Evolutionary conservation across 306 rosid species (phyloP), one percentile per base, ranked within the genome.

Genomic region (Cicer pinnatifidum): DNA sequence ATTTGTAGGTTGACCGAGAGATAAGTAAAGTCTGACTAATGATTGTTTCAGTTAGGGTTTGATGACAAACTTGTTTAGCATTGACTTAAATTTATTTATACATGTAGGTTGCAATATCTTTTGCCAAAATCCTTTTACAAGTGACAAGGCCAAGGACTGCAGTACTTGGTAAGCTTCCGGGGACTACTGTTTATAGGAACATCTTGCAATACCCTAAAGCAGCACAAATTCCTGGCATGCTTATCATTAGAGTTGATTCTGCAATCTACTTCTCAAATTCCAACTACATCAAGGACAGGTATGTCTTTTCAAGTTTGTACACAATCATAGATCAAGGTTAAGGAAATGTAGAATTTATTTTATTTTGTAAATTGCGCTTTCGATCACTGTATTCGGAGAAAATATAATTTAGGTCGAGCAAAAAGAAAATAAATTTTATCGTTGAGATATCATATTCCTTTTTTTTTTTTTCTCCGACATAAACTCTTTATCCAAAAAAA

Each of bases 261-360:
- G 89, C 98, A 1, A 84, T 93, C 70, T 91, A 93, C 84, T 93
- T 93, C 81, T 86, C 98, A 48, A 93, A 93, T 61, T 86, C 91
- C 62, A 89, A 93, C 86, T 91, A 89, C 3, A 67, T 93, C 47
- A 89, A 88, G 75, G 98, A 93, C 72, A 90, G 97, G 98, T 93
- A 20, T 46, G 51, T 39, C 8, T 35, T 44, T 56, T 62, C 13
- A 58, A 69, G 9, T 64, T 37, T 39, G 13, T 38, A 40, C 35
- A 67, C 33, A 28, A 28, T 28, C 35, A 28, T 28, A 28, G 5
- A 3, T 28, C 35, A 28, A 28, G 4, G 5, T 28, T 3, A 28
- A 28, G 35, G 35, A 28, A 28, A 28, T 28, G 5, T 28, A 28
- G 5, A 28, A 28, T 28, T 28, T 28, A 3, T 28, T 28, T 28